Base-by-base conservation (phyloP, 345 rosid species). In the Lenwebbia sp. region DNA sequence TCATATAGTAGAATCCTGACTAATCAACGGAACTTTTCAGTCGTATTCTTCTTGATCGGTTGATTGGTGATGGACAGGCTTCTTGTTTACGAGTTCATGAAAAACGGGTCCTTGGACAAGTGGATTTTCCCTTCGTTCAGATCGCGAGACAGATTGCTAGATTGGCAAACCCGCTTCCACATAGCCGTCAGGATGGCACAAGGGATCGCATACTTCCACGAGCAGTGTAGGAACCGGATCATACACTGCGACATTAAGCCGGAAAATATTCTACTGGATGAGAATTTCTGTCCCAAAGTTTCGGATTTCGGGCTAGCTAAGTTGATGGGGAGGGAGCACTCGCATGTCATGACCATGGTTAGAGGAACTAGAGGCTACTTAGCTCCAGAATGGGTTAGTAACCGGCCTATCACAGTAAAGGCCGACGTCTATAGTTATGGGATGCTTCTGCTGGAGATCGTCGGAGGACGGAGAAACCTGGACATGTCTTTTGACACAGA, bases 351-450 rank as follows among this genome's bases (percentile, higher is more conserved):
- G 40, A 95, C 97, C 0, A 93, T 94, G 95, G 89, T 95, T 5
- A 89, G 97, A 92, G 96, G 97, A 28, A 95, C 97, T 0, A 91
- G 95, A 92, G 97, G 97, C 40, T 95, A 95, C 89, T 83, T 95
- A 83, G 96, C 97, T 9, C 97, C 97, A 0, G 97, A 95, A 74
- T 95, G 97, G 97, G 90, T 95, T 5, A 93, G 94, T 83, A 94
- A 94, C 86, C 90, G 96, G 8, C 94, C 94, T 5, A 93, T 94
- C 85, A 96, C 98, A 1, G 95, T 93, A 30, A 95, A 96, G 88
- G 98, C 94, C 2, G 98, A 96, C 86, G 96, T 96, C 65, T 96
- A 95, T 82, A 96, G 98, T 82, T 95, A 93, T 33, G 97, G 98
- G 33, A 93, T 95, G 94, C 96, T 96, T 41, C 93, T 96, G 60